Evolutionary conservation across 768 basidiomycete species (phyloP), one percentile per base, ranked within the genome.

Genomic region (Hysterangium stoloniferum): DNA sequence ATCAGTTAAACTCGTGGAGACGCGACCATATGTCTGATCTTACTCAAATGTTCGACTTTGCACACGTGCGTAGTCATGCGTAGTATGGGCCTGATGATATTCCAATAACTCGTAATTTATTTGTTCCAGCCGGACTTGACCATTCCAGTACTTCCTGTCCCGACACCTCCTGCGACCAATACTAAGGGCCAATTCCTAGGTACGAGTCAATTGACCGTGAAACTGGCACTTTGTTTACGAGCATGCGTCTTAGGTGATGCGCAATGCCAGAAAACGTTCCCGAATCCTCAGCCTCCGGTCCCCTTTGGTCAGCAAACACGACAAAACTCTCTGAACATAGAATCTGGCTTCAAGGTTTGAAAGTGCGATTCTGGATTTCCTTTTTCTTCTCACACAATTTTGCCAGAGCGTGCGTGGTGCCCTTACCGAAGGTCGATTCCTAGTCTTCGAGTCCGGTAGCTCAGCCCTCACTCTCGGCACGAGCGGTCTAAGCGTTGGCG

Each of bases 1-100:
- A 49, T 19, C 42, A 44, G 8, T 33, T 53, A 22, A 29, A 27
- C 11, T 22, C 9, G 37, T 56, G 55, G 55, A 25, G 55, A 6
- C 36, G 55, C 13, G 46, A 40, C 1, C 55, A 56, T 32, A 56
- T 56, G 55, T 56, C 55, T 4, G 52, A 56, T 31, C 47, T 56
- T 13, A 37, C 42, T 20, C 28, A 38, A 29, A 38, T 56, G 35
- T 56, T 56, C 27, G 55, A 56, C 38, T 56, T 56, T 41, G 24
- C 34, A 0, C 41, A 20, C 47, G 52, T 53, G 19, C 31, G 52
- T 53, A 11, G 20, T 12, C 22, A 41, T 12, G 11, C 22, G 4
- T 12, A 2, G 12, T 41, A 20, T 19, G 19, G 11, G 19, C 28
- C 19, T 9, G 38, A 40, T n/a, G 24, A 19, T 13, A 22, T 3